Base-by-base conservation (phyloP, 345 rosid genomes). In the Abelmoschus esculentus region DNA sequence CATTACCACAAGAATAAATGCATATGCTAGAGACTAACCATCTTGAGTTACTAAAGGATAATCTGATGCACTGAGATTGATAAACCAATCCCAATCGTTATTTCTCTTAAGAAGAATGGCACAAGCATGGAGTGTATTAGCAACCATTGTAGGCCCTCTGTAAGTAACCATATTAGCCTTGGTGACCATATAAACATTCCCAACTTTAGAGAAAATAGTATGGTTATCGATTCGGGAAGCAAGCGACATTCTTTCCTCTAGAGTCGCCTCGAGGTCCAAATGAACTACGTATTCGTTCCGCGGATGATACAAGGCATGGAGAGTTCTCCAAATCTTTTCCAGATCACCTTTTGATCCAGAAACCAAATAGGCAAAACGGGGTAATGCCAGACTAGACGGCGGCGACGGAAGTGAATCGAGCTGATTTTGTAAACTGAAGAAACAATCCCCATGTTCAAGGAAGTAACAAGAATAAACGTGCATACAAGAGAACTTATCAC, bases 51-150 rank as follows among this genome's bases (percentile, higher is more conserved):
- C 91, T 38, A 95, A 89, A 79, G 99, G 99, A 82, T 95, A 95
- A 83, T 95, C 99, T n/a, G 99, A 95, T 70, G 99, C 99, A 74
- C 99, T 95, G 66, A 92, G 99, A 80, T 95, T 92, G 75, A 95
- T 89, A 85, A 95, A 95, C 99, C 99, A 95, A 81, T 95, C 99
- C 99, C 99, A 95, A 4, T 92, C 90, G 12, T 89, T 84, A 52
- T 83, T 87, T 78, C 76, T 85, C 85, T 84, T 90, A 31, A 95
- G 91, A 74, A 95, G 98, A 80, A 91, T 71, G 2, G 99, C 98
- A 67, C 99, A 95, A 75, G 99, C 99, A 69, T 95, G 99, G 77
- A 95, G 98, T 1, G 99, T 95, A 77, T 92, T 95, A 8, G 99
- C 83, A 78, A 95, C 99, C 99, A 95, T 95, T 17, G 99, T 91